Percentiles rank a stretch among this genome's conserved stretches.
These are phyloP conservation scores for Aeminium ludgeri DNA, from an alignment of 495 filamentous ascomycete genomes.

Conservation along the genomic window DNA sequence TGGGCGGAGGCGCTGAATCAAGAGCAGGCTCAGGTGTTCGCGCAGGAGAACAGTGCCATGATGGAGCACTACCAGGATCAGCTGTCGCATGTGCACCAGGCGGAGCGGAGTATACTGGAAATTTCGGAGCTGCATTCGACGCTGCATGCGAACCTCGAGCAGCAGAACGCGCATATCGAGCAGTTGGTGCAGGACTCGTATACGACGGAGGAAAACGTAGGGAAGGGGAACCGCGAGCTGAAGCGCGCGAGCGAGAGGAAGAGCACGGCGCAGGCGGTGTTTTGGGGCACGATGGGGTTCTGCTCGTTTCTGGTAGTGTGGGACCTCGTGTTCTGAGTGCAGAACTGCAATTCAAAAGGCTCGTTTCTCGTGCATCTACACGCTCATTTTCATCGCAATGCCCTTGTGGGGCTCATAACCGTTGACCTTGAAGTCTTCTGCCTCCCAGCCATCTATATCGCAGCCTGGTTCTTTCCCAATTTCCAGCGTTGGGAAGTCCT, in stretches of 20 bases:
- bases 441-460: conserved; percentile 67
- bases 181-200: conserved; percentile 75
- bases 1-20: conserved; percentile 38
- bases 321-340: conserved; percentile 45
- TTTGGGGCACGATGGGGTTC: conserved; percentile 68
- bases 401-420: conserved; percentile 80
- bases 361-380: conserved; percentile 37
- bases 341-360: too few relatives aligned
- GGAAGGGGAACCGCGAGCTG: conserved; percentile 76
- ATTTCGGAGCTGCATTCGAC: conserved; percentile 85
- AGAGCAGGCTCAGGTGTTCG: conserved; percentile 85
- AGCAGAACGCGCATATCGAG: conserved; percentile 72
- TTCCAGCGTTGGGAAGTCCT: conserved; percentile 61
- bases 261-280: conserved; percentile 76
- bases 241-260: conserved; percentile 64
- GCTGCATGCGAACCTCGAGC: conserved; percentile 65
- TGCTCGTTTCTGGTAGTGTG: conserved; percentile 75
- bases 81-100: conserved; percentile 79
- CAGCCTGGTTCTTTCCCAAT: conserved; percentile 37
- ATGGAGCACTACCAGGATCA: conserved; percentile 80
- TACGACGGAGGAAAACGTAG: conserved; percentile 67
- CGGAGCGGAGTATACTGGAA: conserved; percentile 79
- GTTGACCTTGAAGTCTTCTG: conserved; percentile 74
- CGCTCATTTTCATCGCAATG: conserved; percentile 96
- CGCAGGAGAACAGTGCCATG: conserved; percentile 83